Evolutionary conservation across 441 rosid genomes (phyloP), one percentile per base, ranked within the genome.

Genomic region (Biscutella auriculata): DNA sequence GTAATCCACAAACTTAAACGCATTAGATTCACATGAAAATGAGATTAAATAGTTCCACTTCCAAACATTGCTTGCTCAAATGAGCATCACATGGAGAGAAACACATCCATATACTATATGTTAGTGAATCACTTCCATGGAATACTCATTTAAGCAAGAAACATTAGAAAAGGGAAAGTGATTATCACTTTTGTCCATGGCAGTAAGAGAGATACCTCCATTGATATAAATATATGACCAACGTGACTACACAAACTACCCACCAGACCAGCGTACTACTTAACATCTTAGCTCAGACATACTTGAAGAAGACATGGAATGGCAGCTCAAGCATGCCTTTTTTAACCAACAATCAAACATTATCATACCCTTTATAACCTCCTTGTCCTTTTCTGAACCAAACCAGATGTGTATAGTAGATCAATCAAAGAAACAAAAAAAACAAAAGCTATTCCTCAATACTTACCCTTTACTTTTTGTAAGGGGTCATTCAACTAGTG

Each of bases 101-200:
- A 61, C 46, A 46, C 25, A 60, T 16, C 12, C 30, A 61, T 15
- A 14, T 36, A 10, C n/a, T n/a, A 16, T 3, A 9, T 30, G 44
- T 44, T 56, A 41, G 33, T 53, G 63, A 55, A 47, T 47, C 74
- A 70, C 75, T 51, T 50, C 41, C 63, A 63, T 83, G 96, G 91
- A 88, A 88, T 83, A 88, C 96, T 85, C 96, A 88, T 88, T 88
- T 85, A 85, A 88, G 95, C 95, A 84, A 87, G 93, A 87, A 87
- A 87, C 76, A 65, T 82, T 84, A 34, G 73, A 60, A 69, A 70
- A 51, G 37, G 75, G 65, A 63, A 57, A 39, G 39, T 29, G 45
- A 29, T 32, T 37, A n/a, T 62, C 46, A 40, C 49, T 35, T 33
- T 34, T 35, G 39, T 68, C 42, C 15, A 40, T 46, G 52, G 29